These are phyloP conservation scores for Rhizophagus clarus DNA, from an alignment of 192 early-diverging fungal species.

Conservation along the genomic window DNA sequence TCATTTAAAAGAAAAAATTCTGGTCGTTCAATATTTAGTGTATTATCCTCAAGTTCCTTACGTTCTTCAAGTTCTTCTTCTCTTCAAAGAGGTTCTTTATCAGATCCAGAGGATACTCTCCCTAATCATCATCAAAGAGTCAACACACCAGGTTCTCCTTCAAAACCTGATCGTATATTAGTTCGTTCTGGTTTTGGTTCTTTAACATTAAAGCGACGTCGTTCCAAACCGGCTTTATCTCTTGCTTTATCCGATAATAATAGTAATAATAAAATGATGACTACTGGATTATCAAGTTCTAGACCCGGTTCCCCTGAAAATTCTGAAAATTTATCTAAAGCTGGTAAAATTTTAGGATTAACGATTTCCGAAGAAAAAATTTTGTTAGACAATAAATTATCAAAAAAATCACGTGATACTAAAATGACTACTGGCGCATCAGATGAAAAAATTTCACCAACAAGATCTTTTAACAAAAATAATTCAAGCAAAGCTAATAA, in stretches of 20 bases:
- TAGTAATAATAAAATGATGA: neutral
- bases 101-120: slow-evolving; percentile 17
- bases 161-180: slow-evolving; percentile 24
- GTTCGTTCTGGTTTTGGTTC: slow-evolving; percentile 15
- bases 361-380: slow-evolving; percentile 24
- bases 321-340: slow-evolving; percentile 12
- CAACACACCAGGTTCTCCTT: neutral
- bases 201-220: slow-evolving; percentile 10
- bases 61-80: slow-evolving; percentile 12
- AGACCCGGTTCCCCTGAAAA: slow-evolving; percentile 12
- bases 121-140: neutral
- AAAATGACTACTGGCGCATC: neutral
- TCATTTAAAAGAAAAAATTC: slow-evolving; percentile 28
- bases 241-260: neutral
- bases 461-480: neutral
- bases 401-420: neutral
- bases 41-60: slow-evolving; percentile 10
- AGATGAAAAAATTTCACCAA: neutral
- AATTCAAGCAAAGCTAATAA: slow-evolving; percentile 5
- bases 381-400: neutral
- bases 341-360: slow-evolving; percentile 26
- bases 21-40: slow-evolving; percentile 21
- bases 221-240: neutral
- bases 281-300: neutral
- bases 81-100: slow-evolving; percentile 19